Conservation (phyloP, 1,284 basidiomycete genomes). For the Vanrija sp. region DNA sequence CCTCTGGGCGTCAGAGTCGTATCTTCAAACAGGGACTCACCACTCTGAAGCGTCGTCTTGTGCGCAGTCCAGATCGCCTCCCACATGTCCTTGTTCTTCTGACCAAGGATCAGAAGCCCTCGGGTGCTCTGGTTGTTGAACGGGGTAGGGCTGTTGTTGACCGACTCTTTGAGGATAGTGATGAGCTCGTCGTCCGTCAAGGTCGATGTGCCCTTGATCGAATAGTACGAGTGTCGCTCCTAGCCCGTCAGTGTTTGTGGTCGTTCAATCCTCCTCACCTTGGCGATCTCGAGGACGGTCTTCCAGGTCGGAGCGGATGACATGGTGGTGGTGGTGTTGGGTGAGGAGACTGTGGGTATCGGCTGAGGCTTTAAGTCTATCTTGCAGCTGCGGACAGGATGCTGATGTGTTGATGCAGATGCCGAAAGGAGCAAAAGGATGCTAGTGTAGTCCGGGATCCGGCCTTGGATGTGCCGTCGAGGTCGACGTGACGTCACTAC, state of each 20-base stretch:
- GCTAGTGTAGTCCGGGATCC: no score
- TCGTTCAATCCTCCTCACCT: not conserved
- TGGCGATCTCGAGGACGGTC: constrained; percentile 2
- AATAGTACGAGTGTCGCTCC: constrained; percentile 49
- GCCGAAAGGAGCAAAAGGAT: no score
- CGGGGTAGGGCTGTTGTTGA: constrained; percentile 49
- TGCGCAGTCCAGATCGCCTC: constrained; percentile 28
- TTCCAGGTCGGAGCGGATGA: not conserved
- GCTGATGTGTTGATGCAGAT: no score
- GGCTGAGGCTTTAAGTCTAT: no score
- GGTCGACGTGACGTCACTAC: no score
- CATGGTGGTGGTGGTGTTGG: not conserved
- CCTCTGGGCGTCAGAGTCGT: not conserved
- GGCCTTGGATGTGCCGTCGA: no score
- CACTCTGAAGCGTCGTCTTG: not conserved
- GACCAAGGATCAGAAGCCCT: constrained; percentile 48
- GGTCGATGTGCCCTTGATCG: constrained; percentile 43
- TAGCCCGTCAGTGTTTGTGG: constrained; percentile 1
- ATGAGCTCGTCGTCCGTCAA: constrained; percentile 45
- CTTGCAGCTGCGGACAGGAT: no score
- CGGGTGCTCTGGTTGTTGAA: constrained; percentile 52
- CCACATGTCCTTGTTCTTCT: constrained; percentile 50
- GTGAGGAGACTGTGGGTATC: no score
- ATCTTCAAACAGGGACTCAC: not conserved
- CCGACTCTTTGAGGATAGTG: constrained; percentile 46